Percentiles rank a stretch among this genome's conserved stretches.
phyloP scores from a whole-genome alignment of 1,284 basidiomycete genomes.

The Salmacisia buchloeana region DNA sequence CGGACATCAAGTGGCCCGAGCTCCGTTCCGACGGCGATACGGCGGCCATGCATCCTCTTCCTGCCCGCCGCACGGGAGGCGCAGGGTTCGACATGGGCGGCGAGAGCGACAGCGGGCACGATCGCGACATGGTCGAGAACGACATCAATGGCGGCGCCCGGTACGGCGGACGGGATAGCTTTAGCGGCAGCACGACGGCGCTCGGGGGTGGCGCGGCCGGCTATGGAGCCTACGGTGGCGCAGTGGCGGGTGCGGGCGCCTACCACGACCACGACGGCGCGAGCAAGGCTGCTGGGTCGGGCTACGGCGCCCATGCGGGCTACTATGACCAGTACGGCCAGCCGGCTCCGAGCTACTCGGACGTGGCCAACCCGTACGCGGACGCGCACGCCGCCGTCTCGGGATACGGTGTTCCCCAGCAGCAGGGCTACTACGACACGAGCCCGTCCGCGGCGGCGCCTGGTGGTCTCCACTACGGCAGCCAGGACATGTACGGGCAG shows the following conservation, averaged over 20 bases:
- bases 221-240: neutral
- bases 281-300: neutral
- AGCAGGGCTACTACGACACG: neutral
- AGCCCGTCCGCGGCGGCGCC: neutral
- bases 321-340: conserved; percentile 13
- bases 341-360: neutral
- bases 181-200: conserved; percentile 23
- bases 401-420: neutral
- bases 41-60: conserved; percentile 40
- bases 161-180: conserved; percentile 28
- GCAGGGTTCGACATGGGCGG: conserved; percentile 49
- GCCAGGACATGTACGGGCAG: conserved; percentile 2
- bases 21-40: conserved; percentile 39
- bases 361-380: neutral
- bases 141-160: conserved; percentile 10
- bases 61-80: conserved; percentile 42
- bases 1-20: conserved; percentile 50
- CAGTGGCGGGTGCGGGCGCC: neutral
- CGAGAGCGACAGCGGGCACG: conserved; percentile 16
- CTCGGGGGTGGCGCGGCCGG: conserved; percentile 16
- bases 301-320: conserved; percentile 1
- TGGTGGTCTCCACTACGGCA: neutral
- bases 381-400: neutral
- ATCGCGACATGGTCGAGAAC: conserved; percentile 13
- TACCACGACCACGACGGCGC: conserved; percentile 1